Percentiles rank a stretch among this genome's conserved stretches.
Evolutionary conservation across 106 monocot genomes (phyloP).

Genomic region (Dendrobium huoshanense): DNA sequence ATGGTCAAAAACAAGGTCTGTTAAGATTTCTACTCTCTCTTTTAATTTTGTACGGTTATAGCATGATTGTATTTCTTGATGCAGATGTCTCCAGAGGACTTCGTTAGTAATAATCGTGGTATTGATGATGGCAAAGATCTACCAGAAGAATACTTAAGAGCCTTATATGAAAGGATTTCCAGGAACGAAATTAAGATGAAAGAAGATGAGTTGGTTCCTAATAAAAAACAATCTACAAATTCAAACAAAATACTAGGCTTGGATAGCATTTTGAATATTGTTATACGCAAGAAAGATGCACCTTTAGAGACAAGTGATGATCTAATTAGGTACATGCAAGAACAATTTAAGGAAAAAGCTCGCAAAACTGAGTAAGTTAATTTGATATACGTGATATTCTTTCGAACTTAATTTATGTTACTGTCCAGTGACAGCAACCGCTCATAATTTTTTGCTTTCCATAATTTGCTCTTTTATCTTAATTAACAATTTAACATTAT

Average conservation of each 20-base stretch:
- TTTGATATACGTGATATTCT: neutral
- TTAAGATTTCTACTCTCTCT: conserved; percentile 1
- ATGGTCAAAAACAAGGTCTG: conserved; percentile 93
- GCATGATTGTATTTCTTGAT: conserved; percentile 12
- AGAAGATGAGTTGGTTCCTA: conserved; percentile 69
- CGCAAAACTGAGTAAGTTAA: conserved; percentile 87
- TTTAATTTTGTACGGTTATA: neutral
- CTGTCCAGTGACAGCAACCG: neutral
- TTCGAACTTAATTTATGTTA: conserved; percentile 1
- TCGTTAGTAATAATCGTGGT: conserved; percentile 86
- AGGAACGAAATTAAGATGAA: conserved; percentile 96
- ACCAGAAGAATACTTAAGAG: conserved; percentile 88
- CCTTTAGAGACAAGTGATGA: conserved; percentile 74
- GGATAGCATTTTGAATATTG: conserved; percentile 89
- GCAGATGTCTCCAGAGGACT: conserved; percentile 96
- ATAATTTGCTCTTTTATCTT: conserved; percentile 8
- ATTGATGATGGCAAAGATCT: conserved; percentile 94
- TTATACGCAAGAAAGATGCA: conserved; percentile 73
- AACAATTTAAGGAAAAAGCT: conserved; percentile 94
- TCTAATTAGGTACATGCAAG: conserved; percentile 83
- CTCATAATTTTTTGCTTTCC: neutral
- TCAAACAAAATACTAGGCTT: conserved; percentile 74
- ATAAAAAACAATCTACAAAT: conserved; percentile 46
- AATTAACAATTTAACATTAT: neutral
- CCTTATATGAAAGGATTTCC: conserved; percentile 71